These are phyloP conservation scores for Candida namnaoensis DNA, from an alignment of 805 yeast genomes.

Conservation along the genomic window DNA sequence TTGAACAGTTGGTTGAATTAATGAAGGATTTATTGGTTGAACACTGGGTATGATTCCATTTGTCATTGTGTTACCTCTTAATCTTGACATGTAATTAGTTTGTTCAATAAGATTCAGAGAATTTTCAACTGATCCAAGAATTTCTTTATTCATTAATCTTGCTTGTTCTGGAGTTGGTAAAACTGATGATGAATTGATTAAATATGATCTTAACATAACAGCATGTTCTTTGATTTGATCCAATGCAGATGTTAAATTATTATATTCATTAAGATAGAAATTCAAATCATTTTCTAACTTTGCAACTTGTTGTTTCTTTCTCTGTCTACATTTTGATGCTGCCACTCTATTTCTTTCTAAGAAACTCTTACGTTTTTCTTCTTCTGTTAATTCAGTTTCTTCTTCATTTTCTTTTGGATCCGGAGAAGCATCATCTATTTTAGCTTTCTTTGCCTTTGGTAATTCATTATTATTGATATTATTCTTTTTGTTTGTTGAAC, in stretches of 20 bases:
- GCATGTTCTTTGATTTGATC: slow-evolving; percentile 52
- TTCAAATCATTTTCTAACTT: slow-evolving; percentile 76
- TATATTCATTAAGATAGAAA: slow-evolving; percentile 62
- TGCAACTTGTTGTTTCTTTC: slow-evolving; percentile 82
- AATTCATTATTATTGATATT: neutral
- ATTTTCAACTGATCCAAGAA: slow-evolving; percentile 33
- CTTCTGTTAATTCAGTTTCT: slow-evolving; percentile 43
- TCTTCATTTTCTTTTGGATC: slow-evolving; percentile 2
- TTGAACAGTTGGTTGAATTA: slow-evolving; percentile 8
- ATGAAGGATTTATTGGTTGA: slow-evolving; percentile 18
- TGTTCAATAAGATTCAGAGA: slow-evolving; percentile 10
- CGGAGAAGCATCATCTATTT: neutral
- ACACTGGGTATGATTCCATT: slow-evolving; percentile 15
- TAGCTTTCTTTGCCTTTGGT: slow-evolving; percentile 2
- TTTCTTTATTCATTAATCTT: slow-evolving; percentile 19
- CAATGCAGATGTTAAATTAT: slow-evolving; percentile 51
- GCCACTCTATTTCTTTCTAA: slow-evolving; percentile 91
- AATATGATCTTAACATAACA: slow-evolving; percentile 34
- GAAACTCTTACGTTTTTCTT: slow-evolving; percentile 67
- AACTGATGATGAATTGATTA: slow-evolving; percentile 16
- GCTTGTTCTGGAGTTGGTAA: neutral
- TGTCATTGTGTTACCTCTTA: slow-evolving; percentile 18
- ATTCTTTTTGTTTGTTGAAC: neutral
- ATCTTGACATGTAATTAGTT: slow-evolving; percentile 16
- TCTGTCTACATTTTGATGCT: slow-evolving; percentile 89